phyloP scores from a whole-genome alignment of 192 early-diverging fungal genomes.

The Podila epicladia region DNA sequence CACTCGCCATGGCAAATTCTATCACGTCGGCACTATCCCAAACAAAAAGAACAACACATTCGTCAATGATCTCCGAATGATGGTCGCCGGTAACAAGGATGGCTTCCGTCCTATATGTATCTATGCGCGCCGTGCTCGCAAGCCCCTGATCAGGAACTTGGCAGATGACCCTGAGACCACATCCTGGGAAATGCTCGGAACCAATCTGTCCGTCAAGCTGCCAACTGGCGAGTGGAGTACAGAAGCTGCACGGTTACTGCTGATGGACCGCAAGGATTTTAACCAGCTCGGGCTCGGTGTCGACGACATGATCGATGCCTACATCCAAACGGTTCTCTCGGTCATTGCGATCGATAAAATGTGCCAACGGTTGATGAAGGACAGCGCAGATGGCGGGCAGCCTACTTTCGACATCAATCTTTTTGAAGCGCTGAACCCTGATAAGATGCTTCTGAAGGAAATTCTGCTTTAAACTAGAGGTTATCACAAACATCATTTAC shows the following conservation, averaged over 20 bases:
- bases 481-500: too few relatives aligned
- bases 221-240: constrained; percentile 82
- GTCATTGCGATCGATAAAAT: constrained; percentile 90
- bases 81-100: constrained; percentile 77
- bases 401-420: constrained; percentile 63
- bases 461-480: constrained; percentile 24
- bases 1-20: constrained; percentile 82
- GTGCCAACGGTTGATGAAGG: constrained; percentile 63
- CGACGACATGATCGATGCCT: constrained; percentile 89
- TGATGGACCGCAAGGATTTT: constrained; percentile 95
- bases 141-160: constrained; percentile 65
- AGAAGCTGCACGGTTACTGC: constrained; percentile 79
- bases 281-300: constrained; percentile 87
- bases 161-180: constrained; percentile 50
- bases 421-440: constrained; percentile 69
- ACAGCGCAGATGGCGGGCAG: constrained; percentile 43
- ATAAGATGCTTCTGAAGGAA: constrained; percentile 66
- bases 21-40: constrained; percentile 91
- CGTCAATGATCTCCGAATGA: constrained; percentile 87
- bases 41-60: constrained; percentile 91
- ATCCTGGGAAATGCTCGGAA: constrained; percentile 94
- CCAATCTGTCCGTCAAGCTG: constrained; percentile 84
- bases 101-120: constrained; percentile 87
- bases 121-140: constrained; percentile 81
- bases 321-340: constrained; percentile 86